These are phyloP conservation scores for Ophioceras dolichostomum DNA, from an alignment of 2,329 filamentous ascomycete genomes.

Conservation along the genomic window DNA sequence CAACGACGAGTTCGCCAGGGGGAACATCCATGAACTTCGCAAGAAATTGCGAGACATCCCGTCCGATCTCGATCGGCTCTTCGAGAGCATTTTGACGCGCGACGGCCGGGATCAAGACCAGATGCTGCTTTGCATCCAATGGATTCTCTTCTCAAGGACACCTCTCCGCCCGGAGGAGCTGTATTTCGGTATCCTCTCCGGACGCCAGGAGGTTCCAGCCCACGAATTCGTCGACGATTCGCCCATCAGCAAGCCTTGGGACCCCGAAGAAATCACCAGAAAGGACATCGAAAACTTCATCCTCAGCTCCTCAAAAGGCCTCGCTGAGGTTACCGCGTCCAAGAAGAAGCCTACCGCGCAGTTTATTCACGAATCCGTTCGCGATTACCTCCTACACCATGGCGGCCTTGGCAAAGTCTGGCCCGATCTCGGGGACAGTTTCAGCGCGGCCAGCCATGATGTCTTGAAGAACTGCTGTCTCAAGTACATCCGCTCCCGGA, in stretches of 20 bases:
- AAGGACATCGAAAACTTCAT: slow-evolving; percentile 20
- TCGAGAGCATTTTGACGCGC: slow-evolving; percentile 36
- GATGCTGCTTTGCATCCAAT: slow-evolving; percentile 34
- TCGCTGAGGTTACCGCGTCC: slow-evolving; percentile 29
- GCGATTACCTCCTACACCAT: slow-evolving; percentile 30
- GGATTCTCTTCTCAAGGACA: slow-evolving; percentile 35
- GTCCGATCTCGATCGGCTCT: slow-evolving; percentile 28
- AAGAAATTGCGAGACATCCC: slow-evolving; percentile 22
- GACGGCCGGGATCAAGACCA: slow-evolving; percentile 28
- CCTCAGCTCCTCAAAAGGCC: slow-evolving; percentile 32
- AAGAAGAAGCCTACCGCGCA: slow-evolving; percentile 24
- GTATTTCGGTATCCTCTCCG: slow-evolving; percentile 26
- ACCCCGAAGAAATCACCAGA: slow-evolving; percentile 6
- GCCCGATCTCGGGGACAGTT: slow-evolving; percentile 17
- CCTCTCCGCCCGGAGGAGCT: slow-evolving; percentile 30
- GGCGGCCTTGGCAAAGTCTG: slow-evolving; percentile 16
- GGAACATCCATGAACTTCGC: slow-evolving; percentile 12
- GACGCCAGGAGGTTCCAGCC: neutral
- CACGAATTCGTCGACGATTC: slow-evolving; percentile 1
- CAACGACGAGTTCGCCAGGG: slow-evolving; percentile 19
- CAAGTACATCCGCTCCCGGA: too few relatives aligned
- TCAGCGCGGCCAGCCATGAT: slow-evolving; percentile 24
- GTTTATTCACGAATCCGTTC: slow-evolving; percentile 41
- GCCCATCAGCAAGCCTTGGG: slow-evolving; percentile 3
- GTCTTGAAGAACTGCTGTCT: slow-evolving; percentile 29